Conservation (phyloP, 2,329 filamentous ascomycete genomes). For the Macrophomina phaseolina region DNA sequence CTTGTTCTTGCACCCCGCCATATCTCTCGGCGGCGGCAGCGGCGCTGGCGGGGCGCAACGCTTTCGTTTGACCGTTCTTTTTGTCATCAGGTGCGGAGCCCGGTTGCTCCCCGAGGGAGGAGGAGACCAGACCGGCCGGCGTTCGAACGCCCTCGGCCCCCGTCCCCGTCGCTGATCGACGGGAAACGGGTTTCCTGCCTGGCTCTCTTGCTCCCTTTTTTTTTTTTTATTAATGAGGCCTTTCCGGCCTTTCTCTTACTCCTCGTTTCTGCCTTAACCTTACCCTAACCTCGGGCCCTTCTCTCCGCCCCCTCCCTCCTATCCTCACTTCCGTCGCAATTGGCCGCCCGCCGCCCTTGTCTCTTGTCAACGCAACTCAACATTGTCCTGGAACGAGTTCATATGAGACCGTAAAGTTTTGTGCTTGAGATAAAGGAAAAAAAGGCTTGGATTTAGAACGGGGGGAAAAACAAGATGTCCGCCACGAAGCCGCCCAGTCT, state of each 20-base stretch:
- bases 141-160: too few relatives aligned
- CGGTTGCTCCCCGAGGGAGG: background rate
- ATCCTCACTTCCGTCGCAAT: too few relatives aligned
- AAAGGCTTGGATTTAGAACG: background rate
- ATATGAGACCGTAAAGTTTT: too few relatives aligned
- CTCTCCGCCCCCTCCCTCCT: too few relatives aligned
- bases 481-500: constrained; percentile 4
- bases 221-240: background rate
- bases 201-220: background rate
- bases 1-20: background rate
- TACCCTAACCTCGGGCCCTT: background rate
- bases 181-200: constrained; percentile 3
- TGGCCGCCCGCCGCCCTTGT: background rate
- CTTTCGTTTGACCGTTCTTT: background rate
- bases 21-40: background rate
- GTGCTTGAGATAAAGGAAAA: background rate
- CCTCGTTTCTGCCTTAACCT: too few relatives aligned
- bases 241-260: background rate
- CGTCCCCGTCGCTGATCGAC: background rate
- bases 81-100: constrained; percentile 1
- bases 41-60: too few relatives aligned
- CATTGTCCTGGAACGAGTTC: too few relatives aligned
- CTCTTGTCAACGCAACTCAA: too few relatives aligned
- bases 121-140: background rate
- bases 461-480: background rate